These are phyloP conservation scores for Phytophthora cryptogea DNA, from an alignment of 352 stramenopile genomes.

Conservation along the genomic window DNA sequence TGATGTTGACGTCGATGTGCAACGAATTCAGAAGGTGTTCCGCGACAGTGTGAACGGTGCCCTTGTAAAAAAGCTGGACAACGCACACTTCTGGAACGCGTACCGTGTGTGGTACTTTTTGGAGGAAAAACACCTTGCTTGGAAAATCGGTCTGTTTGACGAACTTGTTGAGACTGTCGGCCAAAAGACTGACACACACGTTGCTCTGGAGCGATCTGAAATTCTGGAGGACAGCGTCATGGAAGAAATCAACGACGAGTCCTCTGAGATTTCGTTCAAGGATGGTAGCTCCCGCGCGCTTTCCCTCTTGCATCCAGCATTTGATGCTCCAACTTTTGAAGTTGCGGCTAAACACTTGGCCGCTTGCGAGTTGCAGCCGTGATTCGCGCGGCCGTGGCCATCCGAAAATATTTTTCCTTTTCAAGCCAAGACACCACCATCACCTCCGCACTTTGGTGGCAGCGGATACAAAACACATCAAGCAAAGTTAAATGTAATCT, in stretches of 20 bases:
- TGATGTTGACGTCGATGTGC: slow-evolving; percentile 93
- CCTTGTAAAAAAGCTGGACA: slow-evolving; percentile 81
- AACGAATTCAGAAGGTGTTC: slow-evolving; percentile 96
- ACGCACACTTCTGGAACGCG: slow-evolving; percentile 86
- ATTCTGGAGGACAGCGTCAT: slow-evolving; percentile 53
- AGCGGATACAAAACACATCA: slow-evolving; percentile 38
- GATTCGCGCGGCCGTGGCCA: slow-evolving; percentile 10
- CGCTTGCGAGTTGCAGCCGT: slow-evolving; percentile 48
- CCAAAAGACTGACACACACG: slow-evolving; percentile 46
- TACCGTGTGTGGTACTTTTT: slow-evolving; percentile 78
- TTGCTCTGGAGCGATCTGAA: slow-evolving; percentile 46
- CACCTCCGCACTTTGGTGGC: slow-evolving; percentile 28
- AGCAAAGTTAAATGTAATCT: slow-evolving; percentile 51
- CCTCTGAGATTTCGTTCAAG: slow-evolving; percentile 37
- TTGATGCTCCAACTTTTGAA: slow-evolving; percentile 47
- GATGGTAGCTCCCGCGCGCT: slow-evolving; percentile 31
- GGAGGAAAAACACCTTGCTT: slow-evolving; percentile 73
- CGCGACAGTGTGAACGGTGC: slow-evolving; percentile 76
- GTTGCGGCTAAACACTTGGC: slow-evolving; percentile 47
- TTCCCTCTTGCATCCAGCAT: slow-evolving; percentile 31
- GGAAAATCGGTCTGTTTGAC: slow-evolving; percentile 79
- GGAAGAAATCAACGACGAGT: slow-evolving; percentile 41
- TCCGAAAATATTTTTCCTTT: slow-evolving; percentile 19
- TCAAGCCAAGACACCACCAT: slow-evolving; percentile 24
- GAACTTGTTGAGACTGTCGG: slow-evolving; percentile 74